These are phyloP conservation scores for Caloboletus inedulis DNA, from an alignment of 1,284 basidiomycete species.

Conservation along the genomic window DNA sequence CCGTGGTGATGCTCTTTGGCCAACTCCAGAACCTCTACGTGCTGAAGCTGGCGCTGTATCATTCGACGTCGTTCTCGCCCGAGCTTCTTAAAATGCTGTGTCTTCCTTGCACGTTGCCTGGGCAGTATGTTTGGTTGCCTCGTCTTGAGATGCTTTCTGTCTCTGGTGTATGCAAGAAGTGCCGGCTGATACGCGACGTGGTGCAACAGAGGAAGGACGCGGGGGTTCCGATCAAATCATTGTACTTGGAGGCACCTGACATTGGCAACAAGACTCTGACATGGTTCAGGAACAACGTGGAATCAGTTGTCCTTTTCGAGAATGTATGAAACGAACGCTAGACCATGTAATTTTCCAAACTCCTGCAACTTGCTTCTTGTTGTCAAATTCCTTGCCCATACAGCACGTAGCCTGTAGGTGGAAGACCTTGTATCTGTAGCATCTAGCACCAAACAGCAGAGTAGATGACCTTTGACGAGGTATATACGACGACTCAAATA, in stretches of 20 bases:
- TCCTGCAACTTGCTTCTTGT: too few relatives aligned
- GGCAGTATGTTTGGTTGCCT: neutral
- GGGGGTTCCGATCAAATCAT: neutral
- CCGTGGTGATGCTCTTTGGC: neutral
- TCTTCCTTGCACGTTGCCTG: neutral
- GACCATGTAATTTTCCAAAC: too few relatives aligned
- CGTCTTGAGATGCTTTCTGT: neutral
- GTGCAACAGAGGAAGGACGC: neutral
- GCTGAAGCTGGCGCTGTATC: neutral
- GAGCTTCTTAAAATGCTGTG: neutral
- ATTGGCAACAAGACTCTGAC: neutral
- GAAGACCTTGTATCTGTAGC: neutral
- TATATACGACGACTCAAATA: neutral
- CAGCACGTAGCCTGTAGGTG: neutral
- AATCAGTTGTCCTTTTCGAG: neutral
- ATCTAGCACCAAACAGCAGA: neutral
- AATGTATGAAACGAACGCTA: neutral
- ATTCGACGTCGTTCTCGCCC: neutral
- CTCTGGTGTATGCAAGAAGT: neutral
- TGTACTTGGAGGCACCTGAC: neutral
- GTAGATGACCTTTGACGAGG: neutral
- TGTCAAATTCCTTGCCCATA: too few relatives aligned
- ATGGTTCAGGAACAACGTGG: neutral
- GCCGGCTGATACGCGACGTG: neutral
- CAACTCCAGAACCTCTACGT: neutral